Conservation (phyloP, 768 basidiomycete species). For the Cubamyces sp. region DNA sequence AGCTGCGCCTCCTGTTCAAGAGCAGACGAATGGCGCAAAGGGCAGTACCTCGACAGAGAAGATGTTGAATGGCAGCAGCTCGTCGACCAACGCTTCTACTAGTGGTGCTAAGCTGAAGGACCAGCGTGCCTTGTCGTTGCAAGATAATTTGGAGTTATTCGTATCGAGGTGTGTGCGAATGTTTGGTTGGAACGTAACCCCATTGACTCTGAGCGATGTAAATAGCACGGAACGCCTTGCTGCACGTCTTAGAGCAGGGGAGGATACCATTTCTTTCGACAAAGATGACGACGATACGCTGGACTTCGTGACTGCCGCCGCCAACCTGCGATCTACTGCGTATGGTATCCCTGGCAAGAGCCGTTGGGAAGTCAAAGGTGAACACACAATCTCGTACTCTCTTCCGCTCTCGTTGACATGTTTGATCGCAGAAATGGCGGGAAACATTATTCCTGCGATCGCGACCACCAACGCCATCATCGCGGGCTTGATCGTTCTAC, state of each 20-base stretch:
- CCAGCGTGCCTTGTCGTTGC: slow-evolving; percentile 74
- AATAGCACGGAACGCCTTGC: slow-evolving; percentile 81
- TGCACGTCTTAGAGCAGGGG: slow-evolving; percentile 61
- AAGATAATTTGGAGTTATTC: slow-evolving; percentile 85
- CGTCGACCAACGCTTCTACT: neutral
- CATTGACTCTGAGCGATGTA: neutral
- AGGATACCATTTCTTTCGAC: slow-evolving; percentile 85
- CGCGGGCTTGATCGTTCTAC: slow-evolving; percentile 92
- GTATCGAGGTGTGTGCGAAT: slow-evolving; percentile 65
- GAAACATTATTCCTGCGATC: slow-evolving; percentile 99
- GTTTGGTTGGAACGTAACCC: no score
- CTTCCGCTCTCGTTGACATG: neutral
- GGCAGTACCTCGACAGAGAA: slow-evolving; percentile 29
- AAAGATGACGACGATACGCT: slow-evolving; percentile 98
- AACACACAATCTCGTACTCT: neutral
- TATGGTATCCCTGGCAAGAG: slow-evolving; percentile 91
- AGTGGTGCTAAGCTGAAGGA: slow-evolving; percentile 63
- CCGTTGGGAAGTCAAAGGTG: slow-evolving; percentile 96
- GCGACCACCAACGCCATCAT: slow-evolving; percentile 99
- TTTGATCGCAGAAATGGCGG: slow-evolving; percentile 83
- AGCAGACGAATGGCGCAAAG: slow-evolving; percentile 23
- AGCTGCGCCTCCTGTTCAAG: slow-evolving; percentile 20
- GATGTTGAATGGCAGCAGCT: slow-evolving; percentile 23
- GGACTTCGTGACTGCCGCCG: slow-evolving; percentile 94
- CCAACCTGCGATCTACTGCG: slow-evolving; percentile 88